Evolutionary conservation across 2,329 filamentous ascomycete species (phyloP).

Genomic region (Dactylellina leptospora): DNA sequence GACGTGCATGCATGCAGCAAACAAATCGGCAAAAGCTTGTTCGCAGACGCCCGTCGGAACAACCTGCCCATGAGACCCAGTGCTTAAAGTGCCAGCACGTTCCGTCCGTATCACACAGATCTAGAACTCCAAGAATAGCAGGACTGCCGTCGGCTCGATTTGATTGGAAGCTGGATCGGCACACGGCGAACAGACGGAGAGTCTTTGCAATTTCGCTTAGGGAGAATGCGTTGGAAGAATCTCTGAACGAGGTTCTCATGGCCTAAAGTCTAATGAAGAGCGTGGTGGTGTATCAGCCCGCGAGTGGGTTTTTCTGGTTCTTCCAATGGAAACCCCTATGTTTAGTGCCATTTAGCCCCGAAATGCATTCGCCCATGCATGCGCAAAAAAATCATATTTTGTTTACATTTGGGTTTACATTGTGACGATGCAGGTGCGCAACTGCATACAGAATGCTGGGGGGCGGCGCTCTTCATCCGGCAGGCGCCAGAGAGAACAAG

Average conservation of each 20-base stretch:
- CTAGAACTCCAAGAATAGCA: slow-evolving; percentile 14
- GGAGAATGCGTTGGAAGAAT: slow-evolving; percentile 2
- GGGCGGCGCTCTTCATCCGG: slow-evolving; percentile 6
- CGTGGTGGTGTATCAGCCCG: background rate
- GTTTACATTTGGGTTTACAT: background rate
- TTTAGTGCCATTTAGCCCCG: slow-evolving; percentile 12
- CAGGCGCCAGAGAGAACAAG: slow-evolving; percentile 7
- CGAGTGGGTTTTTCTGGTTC: background rate
- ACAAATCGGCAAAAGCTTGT: background rate
- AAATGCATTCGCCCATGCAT: slow-evolving; percentile 16
- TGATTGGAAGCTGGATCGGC: slow-evolving; percentile 18
- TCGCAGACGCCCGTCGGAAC: too few species aligned
- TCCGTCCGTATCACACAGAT: too few species aligned
- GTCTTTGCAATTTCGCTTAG: slow-evolving; percentile 24
- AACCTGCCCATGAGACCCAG: too few species aligned
- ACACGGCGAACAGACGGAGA: slow-evolving; percentile 7
- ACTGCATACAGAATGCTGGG: background rate
- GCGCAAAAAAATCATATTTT: slow-evolving; percentile 21
- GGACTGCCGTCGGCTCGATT: slow-evolving; percentile 6
- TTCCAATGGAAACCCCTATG: slow-evolving; percentile 1
- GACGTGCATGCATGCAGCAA: background rate
- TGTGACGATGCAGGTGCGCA: slow-evolving; percentile 9
- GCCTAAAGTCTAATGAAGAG: too few species aligned
- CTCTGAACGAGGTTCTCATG: background rate
- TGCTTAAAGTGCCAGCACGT: too few species aligned